These are phyloP conservation scores for Exophiala phaeomuriformis DNA, from an alignment of 2,329 filamentous ascomycete species.

Conservation along the genomic window DNA sequence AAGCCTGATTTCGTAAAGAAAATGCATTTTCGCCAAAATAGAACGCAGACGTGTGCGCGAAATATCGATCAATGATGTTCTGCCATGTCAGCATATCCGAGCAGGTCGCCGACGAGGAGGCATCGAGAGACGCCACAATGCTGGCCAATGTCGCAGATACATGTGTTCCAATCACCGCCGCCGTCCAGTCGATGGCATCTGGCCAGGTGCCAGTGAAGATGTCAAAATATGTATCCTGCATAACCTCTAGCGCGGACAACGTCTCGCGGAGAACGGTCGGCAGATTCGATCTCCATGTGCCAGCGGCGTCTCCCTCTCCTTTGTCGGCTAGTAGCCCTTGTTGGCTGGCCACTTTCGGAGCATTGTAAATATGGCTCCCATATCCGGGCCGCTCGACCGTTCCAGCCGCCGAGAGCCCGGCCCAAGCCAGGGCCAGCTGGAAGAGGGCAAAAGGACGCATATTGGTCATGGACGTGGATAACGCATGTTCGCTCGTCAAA, in stretches of 20 bases:
- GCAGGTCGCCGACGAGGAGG: slow-evolving; percentile 30
- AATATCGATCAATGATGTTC: slow-evolving; percentile 77
- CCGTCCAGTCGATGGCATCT: slow-evolving; percentile 84
- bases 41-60: slow-evolving; percentile 65
- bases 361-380: background rate
- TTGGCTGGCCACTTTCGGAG: slow-evolving; percentile 1
- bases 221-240: slow-evolving; percentile 73
- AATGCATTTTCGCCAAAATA: slow-evolving; percentile 84
- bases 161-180: slow-evolving; percentile 73
- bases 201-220: slow-evolving; percentile 77
- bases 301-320: slow-evolving; percentile 7
- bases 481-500: slow-evolving; percentile 12
- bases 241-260: slow-evolving; percentile 59
- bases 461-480: background rate
- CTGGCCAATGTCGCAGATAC: slow-evolving; percentile 65
- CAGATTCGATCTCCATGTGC: background rate
- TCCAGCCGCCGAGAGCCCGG: slow-evolving; percentile 2
- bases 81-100: slow-evolving; percentile 49
- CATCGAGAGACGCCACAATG: slow-evolving; percentile 52
- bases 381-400: slow-evolving; percentile 8
- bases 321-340: slow-evolving; percentile 7
- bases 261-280: slow-evolving; percentile 32
- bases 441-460: slow-evolving; percentile 13
- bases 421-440: slow-evolving; percentile 2
- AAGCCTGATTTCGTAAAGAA: slow-evolving; percentile 67